Base-by-base conservation (phyloP, 495 filamentous ascomycete genomes). In the Trichoderma reesei region DNA sequence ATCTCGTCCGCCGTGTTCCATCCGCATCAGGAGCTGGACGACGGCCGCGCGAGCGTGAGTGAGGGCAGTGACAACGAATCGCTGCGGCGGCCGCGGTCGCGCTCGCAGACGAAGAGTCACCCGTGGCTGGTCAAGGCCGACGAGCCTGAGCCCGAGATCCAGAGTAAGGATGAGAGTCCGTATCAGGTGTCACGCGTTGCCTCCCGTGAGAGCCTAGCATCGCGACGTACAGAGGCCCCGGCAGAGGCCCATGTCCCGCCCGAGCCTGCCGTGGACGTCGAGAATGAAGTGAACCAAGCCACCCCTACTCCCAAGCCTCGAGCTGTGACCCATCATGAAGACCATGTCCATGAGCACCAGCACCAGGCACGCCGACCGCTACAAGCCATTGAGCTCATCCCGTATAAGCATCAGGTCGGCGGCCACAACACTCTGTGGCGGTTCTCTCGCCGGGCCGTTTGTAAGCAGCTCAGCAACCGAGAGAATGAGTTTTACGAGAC, bases 401-500 rank as follows among this genome's bases (percentile, higher is more conserved):
- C 94, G 5, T 98, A 96, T 73, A 89, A 90, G 54, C 94, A 98
- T 74, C 94, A 98, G 72, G 94, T 98, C 63, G 94, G 94, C 20
- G 94, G 94, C 1, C 94, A 98, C 75, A 96, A 90, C 1, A 97
- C 92, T 0, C 85, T 98, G 31, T 98, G 96, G 79, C 88, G 94
- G 36, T 98, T 98, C 68, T 98, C 94, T 26, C 85, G 89, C 56
- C 86, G 91, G 66, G 94, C 94, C 63, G 93, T 98, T 18, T 98
- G 95, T 80, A 98, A 98, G 74, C 91, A 96, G 77, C 83, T 98
- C 67, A 98, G 94, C 73, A 98, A 96, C 70, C 80, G 91, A 68
- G 94, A 98, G 70, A 98, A 98, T 76, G 90, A 96, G 74, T 98
- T 98, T 70, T 98, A 98, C 72, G 94, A 98, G 74, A 94, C 87